Evolutionary conservation across 2,329 filamentous ascomycete genomes (phyloP).

Genomic region (Colletotrichum tropicale): DNA sequence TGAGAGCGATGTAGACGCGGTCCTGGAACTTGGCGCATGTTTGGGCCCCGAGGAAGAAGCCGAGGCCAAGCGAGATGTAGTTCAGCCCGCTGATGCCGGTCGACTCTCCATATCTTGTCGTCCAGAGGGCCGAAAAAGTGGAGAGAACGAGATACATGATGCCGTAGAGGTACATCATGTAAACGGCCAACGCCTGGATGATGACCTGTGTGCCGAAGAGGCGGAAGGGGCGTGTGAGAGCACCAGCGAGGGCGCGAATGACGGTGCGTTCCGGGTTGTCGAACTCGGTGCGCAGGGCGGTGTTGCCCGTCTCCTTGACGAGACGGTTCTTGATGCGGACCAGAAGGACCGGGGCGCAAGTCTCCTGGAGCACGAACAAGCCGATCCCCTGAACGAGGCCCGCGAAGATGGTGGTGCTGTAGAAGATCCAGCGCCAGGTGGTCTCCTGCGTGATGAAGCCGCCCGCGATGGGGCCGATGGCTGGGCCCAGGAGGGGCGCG

Average conservation of each 20-base stretch:
- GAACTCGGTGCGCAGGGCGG: conserved; percentile 51
- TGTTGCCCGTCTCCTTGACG: conserved; percentile 62
- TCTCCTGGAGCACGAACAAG: conserved; percentile 66
- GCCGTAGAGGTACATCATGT: conserved; percentile 41
- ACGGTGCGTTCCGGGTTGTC: conserved; percentile 44
- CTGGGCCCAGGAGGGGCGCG: conserved; percentile 62
- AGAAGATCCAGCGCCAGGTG: conserved; percentile 79
- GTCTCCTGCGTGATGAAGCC: conserved; percentile 67
- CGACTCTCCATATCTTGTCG: conserved; percentile 46
- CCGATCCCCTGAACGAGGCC: conserved; percentile 64
- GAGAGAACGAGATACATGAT: conserved; percentile 55
- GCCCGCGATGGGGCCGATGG: conserved; percentile 70
- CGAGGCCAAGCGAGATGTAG: conserved; percentile 53
- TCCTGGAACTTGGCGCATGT: conserved; percentile 49
- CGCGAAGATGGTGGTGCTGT: conserved; percentile 66
- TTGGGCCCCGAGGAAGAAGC: conserved; percentile 52
- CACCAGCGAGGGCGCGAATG: background rate
- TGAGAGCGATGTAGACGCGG: conserved; percentile 46
- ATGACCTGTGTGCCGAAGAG: conserved; percentile 52
- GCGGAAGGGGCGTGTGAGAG: conserved; percentile 47
- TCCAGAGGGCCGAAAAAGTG: conserved; percentile 52
- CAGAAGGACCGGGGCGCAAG: conserved; percentile 68
- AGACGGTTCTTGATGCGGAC: conserved; percentile 60
- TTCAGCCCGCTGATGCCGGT: conserved; percentile 49
- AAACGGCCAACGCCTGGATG: conserved; percentile 49